A percentile compares a stretch with the other conserved stretches of the same genome.
Conservation (phyloP, 2,329 filamentous ascomycete genomes). For the Rhynchosporium graminicola region DNA sequence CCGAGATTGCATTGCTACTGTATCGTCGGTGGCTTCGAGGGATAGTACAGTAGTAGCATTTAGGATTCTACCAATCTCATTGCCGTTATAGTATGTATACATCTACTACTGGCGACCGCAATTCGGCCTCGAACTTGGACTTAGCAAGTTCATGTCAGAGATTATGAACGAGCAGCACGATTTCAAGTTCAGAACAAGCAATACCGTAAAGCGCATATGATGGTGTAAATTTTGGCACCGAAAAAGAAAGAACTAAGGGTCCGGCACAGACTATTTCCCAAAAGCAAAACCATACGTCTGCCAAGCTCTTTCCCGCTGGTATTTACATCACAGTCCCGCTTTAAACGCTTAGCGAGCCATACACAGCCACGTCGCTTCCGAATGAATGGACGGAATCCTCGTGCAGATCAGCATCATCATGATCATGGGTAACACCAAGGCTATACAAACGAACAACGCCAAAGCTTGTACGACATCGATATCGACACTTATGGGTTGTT, state of each 20-base stretch:
- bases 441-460: not conserved
- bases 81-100: too few species aligned
- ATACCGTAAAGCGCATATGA: not conserved
- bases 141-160: too few species aligned
- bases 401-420: not conserved
- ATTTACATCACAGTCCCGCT: not conserved
- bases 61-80: too few species aligned
- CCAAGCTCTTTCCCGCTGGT: not conserved
- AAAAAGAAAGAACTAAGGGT: not conserved
- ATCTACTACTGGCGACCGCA: too few species aligned
- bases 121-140: too few species aligned
- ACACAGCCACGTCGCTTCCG: not conserved
- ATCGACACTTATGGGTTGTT: not conserved
- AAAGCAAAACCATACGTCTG: conserved; percentile 2
- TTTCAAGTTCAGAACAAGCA: too few species aligned
- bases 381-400: not conserved
- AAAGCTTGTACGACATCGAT: conserved; percentile 1
- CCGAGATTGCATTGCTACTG: too few species aligned
- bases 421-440: not conserved
- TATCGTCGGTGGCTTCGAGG: too few species aligned
- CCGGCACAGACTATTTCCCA: not conserved
- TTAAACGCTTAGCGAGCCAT: not conserved
- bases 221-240: not conserved
- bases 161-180: too few species aligned
- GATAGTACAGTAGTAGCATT: too few species aligned